Base-by-base conservation (phyloP, 345 rosid species). In the Lumnitzera littorea region DNA sequence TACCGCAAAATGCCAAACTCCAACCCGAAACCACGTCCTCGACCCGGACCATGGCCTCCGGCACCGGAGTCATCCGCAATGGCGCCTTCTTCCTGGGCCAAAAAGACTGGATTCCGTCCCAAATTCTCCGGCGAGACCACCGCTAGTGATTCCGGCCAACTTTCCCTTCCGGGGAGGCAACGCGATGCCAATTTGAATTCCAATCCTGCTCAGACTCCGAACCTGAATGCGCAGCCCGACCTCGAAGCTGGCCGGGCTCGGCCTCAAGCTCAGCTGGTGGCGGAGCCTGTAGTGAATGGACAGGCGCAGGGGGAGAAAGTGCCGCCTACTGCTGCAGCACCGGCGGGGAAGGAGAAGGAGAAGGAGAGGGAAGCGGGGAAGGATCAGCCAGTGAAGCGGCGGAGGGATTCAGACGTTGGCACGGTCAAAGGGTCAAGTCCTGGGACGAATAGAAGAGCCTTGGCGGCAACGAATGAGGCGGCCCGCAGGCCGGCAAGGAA, bases 71-170 rank as follows among this genome's bases (percentile, higher is more conserved):
- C 96, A 1, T 67, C 96, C n/a, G 70, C 94, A 62, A 62, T 85
- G 79, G 90, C 96, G 66, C 96, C 96, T 3, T 77, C 99, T 62
- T 74, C 99, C 0, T 94, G 99, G 99, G 99, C 99, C 7, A 88
- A 89, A 69, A 73, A 82, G 63, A 94, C 96, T 46, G 97, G 97
- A 5, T 92, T 92, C 64, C 91, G 86, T 8, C 97, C 98, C 50
- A 92, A 85, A 67, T 87, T 89, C 85, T 92, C 98, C 59, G 98
- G 98, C 25, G 97, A 89, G 79, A 56, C 91, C 68, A 89, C 76
- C 80, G 94, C 90, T 55, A 61, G 81, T 36, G 84, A 83, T 53
- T 87, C 96, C 61, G 94, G 90, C 15, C 94, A 88, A 70, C 70
- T 85, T 53, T 43, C 88, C 2, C 72, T 74, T 23, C 76, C 94